These are phyloP conservation scores for Adenanthera pavonina DNA, from an alignment of 306 rosid genomes.

Conservation along the genomic window DNA sequence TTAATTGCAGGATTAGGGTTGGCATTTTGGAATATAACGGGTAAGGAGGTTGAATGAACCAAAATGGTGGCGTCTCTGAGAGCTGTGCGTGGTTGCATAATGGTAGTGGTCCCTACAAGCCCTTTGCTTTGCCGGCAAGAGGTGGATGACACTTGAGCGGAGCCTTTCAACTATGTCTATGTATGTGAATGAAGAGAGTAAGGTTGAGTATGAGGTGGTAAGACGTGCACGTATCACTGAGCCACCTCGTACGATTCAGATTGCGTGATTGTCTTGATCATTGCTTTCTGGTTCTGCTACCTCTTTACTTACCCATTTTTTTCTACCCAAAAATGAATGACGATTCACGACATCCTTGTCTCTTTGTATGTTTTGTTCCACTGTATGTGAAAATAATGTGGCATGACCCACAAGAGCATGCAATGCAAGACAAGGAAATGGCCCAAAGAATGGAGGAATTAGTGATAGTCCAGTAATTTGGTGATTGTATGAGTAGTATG, in stretches of 20 bases:
- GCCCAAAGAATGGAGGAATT: background rate
- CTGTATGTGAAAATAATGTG: background rate
- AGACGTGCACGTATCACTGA: slow-evolving; percentile 30
- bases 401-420: background rate
- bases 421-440: background rate
- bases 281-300: background rate
- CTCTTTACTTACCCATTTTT: background rate
- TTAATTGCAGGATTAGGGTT: slow-evolving; percentile 32
- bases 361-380: too few species aligned
- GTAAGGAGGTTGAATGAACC: slow-evolving; percentile 44
- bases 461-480: background rate
- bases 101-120: slow-evolving; percentile 56
- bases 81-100: background rate
- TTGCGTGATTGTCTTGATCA: slow-evolving; percentile 1
- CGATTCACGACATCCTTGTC: background rate
- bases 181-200: slow-evolving; percentile 13
- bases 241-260: background rate
- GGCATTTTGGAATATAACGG: slow-evolving; percentile 38
- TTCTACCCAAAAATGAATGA: background rate
- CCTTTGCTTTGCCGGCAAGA: background rate
- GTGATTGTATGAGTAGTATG: background rate
- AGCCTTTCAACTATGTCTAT: background rate
- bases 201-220: background rate
- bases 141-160: background rate
- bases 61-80: slow-evolving; percentile 29